Conservation (phyloP, 2,329 filamentous ascomycete genomes). For the Escovopsis sp. region DNA sequence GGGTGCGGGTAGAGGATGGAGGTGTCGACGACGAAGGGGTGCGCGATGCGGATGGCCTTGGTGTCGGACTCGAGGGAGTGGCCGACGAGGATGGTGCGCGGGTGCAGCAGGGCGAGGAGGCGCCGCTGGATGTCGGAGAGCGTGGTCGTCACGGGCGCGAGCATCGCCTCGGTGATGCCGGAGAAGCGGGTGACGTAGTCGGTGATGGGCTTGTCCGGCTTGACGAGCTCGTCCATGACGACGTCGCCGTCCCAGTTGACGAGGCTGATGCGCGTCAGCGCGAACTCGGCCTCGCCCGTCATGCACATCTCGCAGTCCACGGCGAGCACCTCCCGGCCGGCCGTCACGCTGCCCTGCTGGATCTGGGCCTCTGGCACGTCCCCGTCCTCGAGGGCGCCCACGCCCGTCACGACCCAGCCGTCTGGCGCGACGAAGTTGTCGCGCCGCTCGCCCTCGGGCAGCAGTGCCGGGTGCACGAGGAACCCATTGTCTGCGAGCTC, state of each 20-base stretch:
- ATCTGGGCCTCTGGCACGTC: slow-evolving; percentile 53
- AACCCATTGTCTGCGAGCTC: slow-evolving; percentile 77
- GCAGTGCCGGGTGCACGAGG: slow-evolving; percentile 63
- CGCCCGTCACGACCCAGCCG: slow-evolving; percentile 72
- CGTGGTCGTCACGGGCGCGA: slow-evolving; percentile 69
- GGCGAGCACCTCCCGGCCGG: slow-evolving; percentile 61
- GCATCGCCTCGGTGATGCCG: slow-evolving; percentile 77
- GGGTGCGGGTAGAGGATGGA: slow-evolving; percentile 81
- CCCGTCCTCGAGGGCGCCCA: slow-evolving; percentile 51
- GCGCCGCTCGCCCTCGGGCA: slow-evolving; percentile 40
- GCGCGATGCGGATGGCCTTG: slow-evolving; percentile 68
- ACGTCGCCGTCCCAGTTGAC: slow-evolving; percentile 72
- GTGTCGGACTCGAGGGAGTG: slow-evolving; percentile 76
- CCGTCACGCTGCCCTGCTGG: slow-evolving; percentile 68
- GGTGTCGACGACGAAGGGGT: slow-evolving; percentile 90
- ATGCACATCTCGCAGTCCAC: slow-evolving; percentile 98
- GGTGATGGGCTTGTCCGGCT: slow-evolving; percentile 71
- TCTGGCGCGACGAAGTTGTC: slow-evolving; percentile 38
- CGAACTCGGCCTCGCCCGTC: slow-evolving; percentile 63
- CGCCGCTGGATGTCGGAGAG: slow-evolving; percentile 68
- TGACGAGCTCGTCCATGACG: slow-evolving; percentile 81
- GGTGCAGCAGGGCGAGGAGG: slow-evolving; percentile 56
- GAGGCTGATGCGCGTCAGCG: slow-evolving; percentile 78
- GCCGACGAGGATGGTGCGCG: slow-evolving; percentile 59
- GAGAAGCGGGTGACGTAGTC: slow-evolving; percentile 89